A percentile compares a stretch with the other conserved stretches of the same genome.
These are phyloP conservation scores for Saprolegnia parasitica DNA, from an alignment of 352 stramenopile genomes.

Conservation along the genomic window DNA sequence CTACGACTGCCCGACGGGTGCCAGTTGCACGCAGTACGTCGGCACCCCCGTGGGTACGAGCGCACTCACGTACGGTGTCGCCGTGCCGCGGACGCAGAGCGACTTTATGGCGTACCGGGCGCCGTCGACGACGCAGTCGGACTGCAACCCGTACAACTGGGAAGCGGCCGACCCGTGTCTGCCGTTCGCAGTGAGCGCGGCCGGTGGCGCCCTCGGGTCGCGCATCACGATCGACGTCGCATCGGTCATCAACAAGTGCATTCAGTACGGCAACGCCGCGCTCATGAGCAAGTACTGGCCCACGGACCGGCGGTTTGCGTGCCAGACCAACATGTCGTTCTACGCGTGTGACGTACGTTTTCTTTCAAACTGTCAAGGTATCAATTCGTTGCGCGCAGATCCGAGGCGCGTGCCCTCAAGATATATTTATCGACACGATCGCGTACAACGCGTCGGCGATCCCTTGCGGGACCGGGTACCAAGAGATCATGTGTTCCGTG, in stretches of 20 bases:
- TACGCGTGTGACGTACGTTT: slow-evolving; percentile 54
- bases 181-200: slow-evolving; percentile 2
- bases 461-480: slow-evolving; percentile 32
- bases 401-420: slow-evolving; percentile 41
- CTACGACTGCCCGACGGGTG: slow-evolving; percentile 16
- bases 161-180: slow-evolving; percentile 5
- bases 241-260: slow-evolving; percentile 5
- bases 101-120: slow-evolving; percentile 20
- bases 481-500: slow-evolving; percentile 43
- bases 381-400: slow-evolving; percentile 33
- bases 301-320: slow-evolving; percentile 52
- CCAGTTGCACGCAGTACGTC: slow-evolving; percentile 6
- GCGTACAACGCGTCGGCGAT: slow-evolving; percentile 28
- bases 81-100: not conserved
- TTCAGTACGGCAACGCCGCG: slow-evolving; percentile 41
- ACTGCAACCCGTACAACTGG: slow-evolving; percentile 17
- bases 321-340: slow-evolving; percentile 47
- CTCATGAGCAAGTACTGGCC: slow-evolving; percentile 58
- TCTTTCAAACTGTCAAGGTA: not conserved
- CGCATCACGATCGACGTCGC: slow-evolving; percentile 2
- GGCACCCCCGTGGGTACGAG: not conserved
- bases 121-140: not conserved
- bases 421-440: slow-evolving; percentile 43
- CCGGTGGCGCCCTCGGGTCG: not conserved
- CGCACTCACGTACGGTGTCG: slow-evolving; percentile 5